Percentiles rank a stretch among this genome's conserved stretches.
phyloP scores from a whole-genome alignment of 108 stramenopile genomes.

The Fragilaria radians region DNA sequence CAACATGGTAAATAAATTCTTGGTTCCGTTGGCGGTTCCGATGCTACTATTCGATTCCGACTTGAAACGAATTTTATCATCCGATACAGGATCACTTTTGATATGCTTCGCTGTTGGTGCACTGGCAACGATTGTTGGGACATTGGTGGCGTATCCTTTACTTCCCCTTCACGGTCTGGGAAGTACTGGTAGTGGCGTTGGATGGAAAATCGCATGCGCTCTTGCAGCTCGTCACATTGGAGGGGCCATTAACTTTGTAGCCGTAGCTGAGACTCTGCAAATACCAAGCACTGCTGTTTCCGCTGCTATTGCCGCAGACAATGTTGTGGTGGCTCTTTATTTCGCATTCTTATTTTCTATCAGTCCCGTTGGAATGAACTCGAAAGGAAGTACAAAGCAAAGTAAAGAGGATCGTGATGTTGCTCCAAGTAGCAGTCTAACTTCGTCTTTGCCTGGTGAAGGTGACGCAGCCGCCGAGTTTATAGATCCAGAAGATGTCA shows the following conservation, averaged over 20 bases:
- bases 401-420: constrained; percentile 2
- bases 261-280: constrained; percentile 77
- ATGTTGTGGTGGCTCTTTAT: constrained; percentile 83
- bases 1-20: constrained; percentile 32
- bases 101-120: constrained; percentile 76
- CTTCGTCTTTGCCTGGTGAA: not conserved
- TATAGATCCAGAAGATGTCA: constrained; percentile 21
- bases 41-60: constrained; percentile 85
- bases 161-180: constrained; percentile 59
- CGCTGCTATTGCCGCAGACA: constrained; percentile 82
- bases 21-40: constrained; percentile 88
- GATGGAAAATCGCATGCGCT: constrained; percentile 83
- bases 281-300: constrained; percentile 58
- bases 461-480: not conserved
- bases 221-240: constrained; percentile 89
- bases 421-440: constrained; percentile 11
- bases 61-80: constrained; percentile 59
- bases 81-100: constrained; percentile 72
- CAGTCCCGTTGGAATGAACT: constrained; percentile 23
- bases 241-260: constrained; percentile 93
- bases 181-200: constrained; percentile 35
- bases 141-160: constrained; percentile 60
- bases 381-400: constrained; percentile 7
- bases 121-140: constrained; percentile 72
- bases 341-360: constrained; percentile 77